Percentiles rank a stretch among this genome's conserved stretches.
Conservation (phyloP, 2,329 filamentous ascomycete species). For the Capronia americana region DNA sequence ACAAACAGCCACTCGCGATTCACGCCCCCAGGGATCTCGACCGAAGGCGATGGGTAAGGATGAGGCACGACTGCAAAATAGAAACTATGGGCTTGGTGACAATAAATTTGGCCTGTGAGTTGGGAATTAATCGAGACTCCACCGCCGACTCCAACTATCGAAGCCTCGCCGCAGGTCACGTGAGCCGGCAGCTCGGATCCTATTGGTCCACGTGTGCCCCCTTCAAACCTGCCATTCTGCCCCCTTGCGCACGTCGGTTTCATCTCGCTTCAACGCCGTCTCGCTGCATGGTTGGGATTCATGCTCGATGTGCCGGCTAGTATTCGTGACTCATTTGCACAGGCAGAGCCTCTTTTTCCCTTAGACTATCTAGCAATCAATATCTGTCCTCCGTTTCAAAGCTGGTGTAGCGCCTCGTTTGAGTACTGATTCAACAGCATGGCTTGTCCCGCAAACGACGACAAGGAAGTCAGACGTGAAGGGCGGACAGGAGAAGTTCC, state of each 20-base stretch:
- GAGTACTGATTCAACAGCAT: neutral
- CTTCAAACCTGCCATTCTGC: conserved; percentile 3
- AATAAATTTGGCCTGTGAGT: conserved; percentile 25
- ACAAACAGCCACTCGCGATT: neutral
- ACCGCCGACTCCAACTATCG: conserved; percentile 19
- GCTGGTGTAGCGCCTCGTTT: neutral
- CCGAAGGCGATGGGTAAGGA: neutral
- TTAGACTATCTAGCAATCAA: neutral
- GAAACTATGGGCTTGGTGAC: conserved; percentile 1
- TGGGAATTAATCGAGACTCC: conserved; percentile 16
- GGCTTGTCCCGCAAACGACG: neutral
- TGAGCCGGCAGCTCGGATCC: neutral
- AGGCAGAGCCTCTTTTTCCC: neutral
- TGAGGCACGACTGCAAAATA: neutral
- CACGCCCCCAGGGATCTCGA: conserved; percentile 6
- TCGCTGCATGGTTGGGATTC: conserved; percentile 6
- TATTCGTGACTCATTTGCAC: conserved; percentile 6
- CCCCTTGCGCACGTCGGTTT: conserved; percentile 25
- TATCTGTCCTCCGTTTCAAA: neutral
- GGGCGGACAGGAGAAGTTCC: neutral
- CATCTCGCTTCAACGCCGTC: conserved; percentile 15
- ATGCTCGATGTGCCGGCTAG: neutral
- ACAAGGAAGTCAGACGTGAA: neutral
- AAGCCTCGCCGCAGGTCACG: conserved; percentile 1
- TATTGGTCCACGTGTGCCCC: conserved; percentile 26